Percentiles rank a stretch among this genome's conserved stretches.
These are phyloP conservation scores for Yamadazyma kanchanaburiensis DNA, from an alignment of 1,139 yeast species.

Conservation along the genomic window DNA sequence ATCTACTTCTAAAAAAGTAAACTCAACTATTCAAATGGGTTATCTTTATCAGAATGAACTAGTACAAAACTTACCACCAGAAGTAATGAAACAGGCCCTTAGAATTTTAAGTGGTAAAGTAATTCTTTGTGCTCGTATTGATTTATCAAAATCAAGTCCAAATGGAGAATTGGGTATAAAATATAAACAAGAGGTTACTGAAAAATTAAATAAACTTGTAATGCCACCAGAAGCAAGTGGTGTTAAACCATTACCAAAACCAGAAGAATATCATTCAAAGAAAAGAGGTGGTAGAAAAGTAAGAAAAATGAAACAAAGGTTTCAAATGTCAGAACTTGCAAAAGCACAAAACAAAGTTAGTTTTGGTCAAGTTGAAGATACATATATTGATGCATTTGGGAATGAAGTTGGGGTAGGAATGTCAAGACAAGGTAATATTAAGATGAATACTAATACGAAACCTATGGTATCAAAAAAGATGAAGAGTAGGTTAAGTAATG, in stretches of 20 bases:
- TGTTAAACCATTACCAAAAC: constrained; percentile 79
- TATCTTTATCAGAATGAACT: constrained; percentile 53
- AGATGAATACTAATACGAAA: constrained; percentile 37
- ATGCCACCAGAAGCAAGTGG: constrained; percentile 73
- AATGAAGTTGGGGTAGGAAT: constrained; percentile 83
- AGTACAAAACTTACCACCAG: constrained; percentile 54
- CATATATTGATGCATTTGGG: constrained; percentile 62
- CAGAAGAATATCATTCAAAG: constrained; percentile 73
- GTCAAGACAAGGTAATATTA: constrained; percentile 47
- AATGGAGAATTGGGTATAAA: constrained; percentile 57
- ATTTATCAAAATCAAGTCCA: constrained; percentile 41
- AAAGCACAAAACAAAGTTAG: constrained; percentile 82
- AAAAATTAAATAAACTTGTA: constrained; percentile 65
- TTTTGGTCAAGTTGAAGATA: constrained; percentile 72
- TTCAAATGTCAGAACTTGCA: constrained; percentile 76
- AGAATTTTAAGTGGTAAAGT: constrained; percentile 79
- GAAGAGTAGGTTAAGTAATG: constrained; percentile 38
- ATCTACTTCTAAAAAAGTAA: constrained; percentile 26
- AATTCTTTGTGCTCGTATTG: constrained; percentile 82
- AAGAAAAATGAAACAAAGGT: constrained; percentile 76
- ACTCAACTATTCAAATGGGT: constrained; percentile 57
- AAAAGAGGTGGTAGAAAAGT: constrained; percentile 84
- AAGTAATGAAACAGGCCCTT: constrained; percentile 65
- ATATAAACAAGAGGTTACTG: constrained; percentile 57
- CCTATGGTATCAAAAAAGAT: constrained; percentile 56